phyloP scores from a whole-genome alignment of 164 flowering plant species.

The Stephania yunnanensis region DNA sequence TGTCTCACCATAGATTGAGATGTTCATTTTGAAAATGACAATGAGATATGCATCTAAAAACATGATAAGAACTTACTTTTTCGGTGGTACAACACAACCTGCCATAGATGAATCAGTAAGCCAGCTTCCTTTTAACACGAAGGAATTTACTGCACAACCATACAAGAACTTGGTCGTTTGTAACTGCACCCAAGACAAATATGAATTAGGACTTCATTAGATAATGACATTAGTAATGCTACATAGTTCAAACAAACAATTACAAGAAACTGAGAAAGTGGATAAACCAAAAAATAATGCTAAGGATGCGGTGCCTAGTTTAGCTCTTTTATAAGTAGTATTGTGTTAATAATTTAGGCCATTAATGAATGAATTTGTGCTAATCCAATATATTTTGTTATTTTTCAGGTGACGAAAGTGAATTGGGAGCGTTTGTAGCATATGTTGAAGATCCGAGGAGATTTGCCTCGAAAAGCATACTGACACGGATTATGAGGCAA shows the following conservation, averaged over 20 bases:
- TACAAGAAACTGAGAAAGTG: neutral
- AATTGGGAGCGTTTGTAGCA: no score
- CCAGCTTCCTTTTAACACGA: constrained; percentile 51
- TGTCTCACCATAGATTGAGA: neutral
- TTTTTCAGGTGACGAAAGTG: no score
- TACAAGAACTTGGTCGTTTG: constrained; percentile 72
- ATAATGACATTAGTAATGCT: neutral
- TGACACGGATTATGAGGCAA: no score
- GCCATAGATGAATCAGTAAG: constrained; percentile 58
- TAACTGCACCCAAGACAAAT: constrained; percentile 35
- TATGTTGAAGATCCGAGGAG: no score
- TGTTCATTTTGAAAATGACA: neutral
- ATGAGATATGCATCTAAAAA: neutral
- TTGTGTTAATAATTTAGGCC: no score
- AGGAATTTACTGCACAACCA: constrained; percentile 74
- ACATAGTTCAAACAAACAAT: neutral
- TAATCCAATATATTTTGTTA: no score
- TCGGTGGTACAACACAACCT: constrained; percentile 50
- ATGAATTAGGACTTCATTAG: constrained; percentile 6
- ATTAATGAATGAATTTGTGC: no score
- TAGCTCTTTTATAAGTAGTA: no score
- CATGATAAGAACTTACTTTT: constrained; percentile 41
- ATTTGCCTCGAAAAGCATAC: no score
- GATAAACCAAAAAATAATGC: neutral
- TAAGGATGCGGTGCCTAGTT: neutral